Evolutionary conservation across 768 basidiomycete genomes (phyloP).

Genomic region (Crucibulum laeve): DNA sequence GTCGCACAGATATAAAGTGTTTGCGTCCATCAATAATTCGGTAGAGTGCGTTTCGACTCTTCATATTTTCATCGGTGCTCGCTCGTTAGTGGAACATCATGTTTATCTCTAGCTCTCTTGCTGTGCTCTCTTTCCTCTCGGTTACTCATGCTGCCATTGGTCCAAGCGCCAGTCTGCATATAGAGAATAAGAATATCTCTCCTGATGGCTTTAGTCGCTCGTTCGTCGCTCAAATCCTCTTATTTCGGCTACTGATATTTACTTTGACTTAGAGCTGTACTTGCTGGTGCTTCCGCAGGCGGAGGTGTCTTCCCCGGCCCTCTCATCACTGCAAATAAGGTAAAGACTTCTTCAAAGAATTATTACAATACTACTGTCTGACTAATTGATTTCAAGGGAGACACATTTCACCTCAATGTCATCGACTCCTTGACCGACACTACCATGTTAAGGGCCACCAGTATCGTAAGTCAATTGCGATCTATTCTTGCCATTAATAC

Average conservation of each 20-base stretch:
- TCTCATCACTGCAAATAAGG: conserved; percentile 11
- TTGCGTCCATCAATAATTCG: no score
- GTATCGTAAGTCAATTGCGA: conserved; percentile 18
- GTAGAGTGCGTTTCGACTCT: no score
- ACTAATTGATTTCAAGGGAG: conserved; percentile 23
- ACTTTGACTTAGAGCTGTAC: conserved; percentile 6
- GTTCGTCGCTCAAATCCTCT: conserved; percentile 6
- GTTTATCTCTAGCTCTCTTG: conserved; percentile 2
- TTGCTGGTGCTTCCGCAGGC: conserved; percentile 7
- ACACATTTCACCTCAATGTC: conserved; percentile 38
- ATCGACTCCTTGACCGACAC: conserved; percentile 37
- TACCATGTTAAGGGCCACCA: conserved; percentile 26
- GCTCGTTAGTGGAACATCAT: conserved; percentile 1
- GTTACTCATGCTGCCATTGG: conserved; percentile 18
- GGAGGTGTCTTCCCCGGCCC: conserved; percentile 11
- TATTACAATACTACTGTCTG: conserved; percentile 37
- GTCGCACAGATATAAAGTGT: neutral
- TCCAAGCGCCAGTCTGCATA: conserved; percentile 27
- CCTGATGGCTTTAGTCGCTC: conserved; percentile 47
- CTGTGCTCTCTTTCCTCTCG: conserved; percentile 4
- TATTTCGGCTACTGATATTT: conserved; percentile 4
- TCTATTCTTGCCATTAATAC: neutral
- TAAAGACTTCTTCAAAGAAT: conserved; percentile 24
- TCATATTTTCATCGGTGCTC: neutral
- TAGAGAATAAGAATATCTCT: conserved; percentile 39